Evolutionary conservation across 768 basidiomycete species (phyloP).

Genomic region (Atractiella rhizophila): DNA sequence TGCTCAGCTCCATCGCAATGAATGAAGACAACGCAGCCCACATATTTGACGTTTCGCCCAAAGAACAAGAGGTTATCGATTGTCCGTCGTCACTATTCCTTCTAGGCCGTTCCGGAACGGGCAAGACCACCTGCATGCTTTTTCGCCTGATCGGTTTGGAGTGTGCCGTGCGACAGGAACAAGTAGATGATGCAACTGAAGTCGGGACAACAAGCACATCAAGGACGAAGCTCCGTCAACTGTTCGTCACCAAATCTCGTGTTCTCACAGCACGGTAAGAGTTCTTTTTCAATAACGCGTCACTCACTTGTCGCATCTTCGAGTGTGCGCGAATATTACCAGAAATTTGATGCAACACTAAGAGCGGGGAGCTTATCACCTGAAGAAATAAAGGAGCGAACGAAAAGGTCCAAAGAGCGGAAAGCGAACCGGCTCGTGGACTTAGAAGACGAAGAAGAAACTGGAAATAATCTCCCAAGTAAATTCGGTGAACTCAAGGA

Average conservation of each 20-base stretch:
- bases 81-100: constrained; percentile 1
- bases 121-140: constrained; percentile 7
- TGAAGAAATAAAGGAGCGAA: not conserved
- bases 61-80: constrained; percentile 7
- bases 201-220: too few species aligned
- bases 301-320: too few species aligned
- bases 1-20: not conserved
- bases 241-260: constrained; percentile 7
- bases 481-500: constrained; percentile 3
- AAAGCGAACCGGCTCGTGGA: not conserved
- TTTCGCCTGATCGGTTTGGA: constrained; percentile 8
- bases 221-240: not conserved
- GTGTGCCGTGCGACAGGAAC: not conserved
- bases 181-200: too few species aligned
- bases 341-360: not conserved
- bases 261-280: not conserved
- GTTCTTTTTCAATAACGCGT: not conserved
- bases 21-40: not conserved
- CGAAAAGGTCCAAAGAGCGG: not conserved
- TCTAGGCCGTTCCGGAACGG: constrained; percentile 1
- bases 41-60: not conserved
- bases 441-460: not conserved
- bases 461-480: not conserved
- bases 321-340: constrained; percentile 6
- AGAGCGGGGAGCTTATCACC: not conserved